These are phyloP conservation scores for Uronychia setigera DNA, from an alignment of 73 alveolate genomes.

Conservation along the genomic window DNA sequence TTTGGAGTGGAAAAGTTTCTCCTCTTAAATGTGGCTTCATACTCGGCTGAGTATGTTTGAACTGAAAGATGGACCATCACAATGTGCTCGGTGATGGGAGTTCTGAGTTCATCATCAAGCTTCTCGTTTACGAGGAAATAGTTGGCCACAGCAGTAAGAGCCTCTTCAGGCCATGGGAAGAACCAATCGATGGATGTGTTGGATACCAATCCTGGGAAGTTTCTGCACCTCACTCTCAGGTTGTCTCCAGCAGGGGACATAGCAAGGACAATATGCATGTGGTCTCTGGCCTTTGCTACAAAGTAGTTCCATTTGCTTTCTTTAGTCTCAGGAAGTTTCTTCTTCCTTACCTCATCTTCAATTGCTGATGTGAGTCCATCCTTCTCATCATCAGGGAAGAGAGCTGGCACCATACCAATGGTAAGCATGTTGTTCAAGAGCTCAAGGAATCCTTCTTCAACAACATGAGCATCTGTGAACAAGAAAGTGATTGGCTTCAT, in stretches of 20 bases:
- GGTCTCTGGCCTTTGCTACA: conserved; percentile 92
- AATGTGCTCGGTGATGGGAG: conserved; percentile 87
- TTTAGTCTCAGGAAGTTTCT: conserved; percentile 91
- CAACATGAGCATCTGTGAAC: conserved; percentile 98
- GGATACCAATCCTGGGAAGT: conserved; percentile 98
- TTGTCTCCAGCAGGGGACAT: conserved; percentile 99
- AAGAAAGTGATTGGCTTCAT: conserved; percentile 96
- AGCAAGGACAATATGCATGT: conserved; percentile 96
- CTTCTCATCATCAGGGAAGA: conserved; percentile 98
- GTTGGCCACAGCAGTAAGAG: conserved; percentile 94
- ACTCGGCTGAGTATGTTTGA: conserved; percentile 88
- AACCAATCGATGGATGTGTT: conserved; percentile 92
- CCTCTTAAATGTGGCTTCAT: conserved; percentile 91
- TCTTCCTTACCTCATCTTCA: conserved; percentile 90
- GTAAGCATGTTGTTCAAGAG: conserved; percentile 98
- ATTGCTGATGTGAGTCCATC: conserved; percentile 86
- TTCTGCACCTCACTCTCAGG: conserved; percentile 95
- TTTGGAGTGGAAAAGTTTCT: conserved; percentile 99
- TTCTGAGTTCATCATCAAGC: conserved; percentile 79
- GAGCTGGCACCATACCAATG: conserved; percentile 99
- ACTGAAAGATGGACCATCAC: conserved; percentile 90
- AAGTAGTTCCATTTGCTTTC: conserved; percentile 95
- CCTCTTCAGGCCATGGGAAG: conserved; percentile 99
- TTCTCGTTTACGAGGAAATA: conserved; percentile 87
- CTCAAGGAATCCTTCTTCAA: conserved; percentile 99